Evolutionary conservation across 2,329 filamentous ascomycete genomes (phyloP).

Genomic region (Cyclaneusma minus): DNA sequence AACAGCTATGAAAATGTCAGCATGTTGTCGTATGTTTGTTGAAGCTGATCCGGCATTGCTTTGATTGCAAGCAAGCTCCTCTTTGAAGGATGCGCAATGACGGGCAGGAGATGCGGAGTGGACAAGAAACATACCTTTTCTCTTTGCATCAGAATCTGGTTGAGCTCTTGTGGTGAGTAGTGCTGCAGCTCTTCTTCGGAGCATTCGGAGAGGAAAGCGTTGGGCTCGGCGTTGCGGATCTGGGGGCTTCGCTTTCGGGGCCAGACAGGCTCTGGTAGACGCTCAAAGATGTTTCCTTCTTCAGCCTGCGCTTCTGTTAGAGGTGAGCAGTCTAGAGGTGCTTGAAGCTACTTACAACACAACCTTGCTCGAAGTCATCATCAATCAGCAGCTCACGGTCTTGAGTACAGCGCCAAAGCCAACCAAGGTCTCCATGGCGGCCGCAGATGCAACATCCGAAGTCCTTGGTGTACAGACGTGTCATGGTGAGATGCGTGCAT

Average conservation of each 20-base stretch:
- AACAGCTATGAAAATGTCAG: no score
- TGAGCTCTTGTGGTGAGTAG: constrained; percentile 32
- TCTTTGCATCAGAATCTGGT: constrained; percentile 31
- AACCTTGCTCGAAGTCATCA: constrained; percentile 18
- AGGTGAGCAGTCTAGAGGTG: no score
- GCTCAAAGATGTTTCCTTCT: no score
- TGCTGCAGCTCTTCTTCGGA: constrained; percentile 24
- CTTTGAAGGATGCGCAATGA: no score
- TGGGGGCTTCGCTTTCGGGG: constrained; percentile 26
- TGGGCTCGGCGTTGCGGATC: constrained; percentile 14
- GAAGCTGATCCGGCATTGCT: no score
- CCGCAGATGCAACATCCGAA: constrained; percentile 43
- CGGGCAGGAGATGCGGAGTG: no score
- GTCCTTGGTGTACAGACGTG: constrained; percentile 40
- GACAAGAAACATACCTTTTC: constrained; percentile 26
- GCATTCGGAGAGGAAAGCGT: constrained; percentile 21
- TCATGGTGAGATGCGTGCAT: constrained; percentile 59
- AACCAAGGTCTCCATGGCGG: constrained; percentile 41
- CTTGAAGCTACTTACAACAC: no score
- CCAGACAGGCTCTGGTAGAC: no score
- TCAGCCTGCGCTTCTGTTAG: no score
- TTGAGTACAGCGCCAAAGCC: constrained; percentile 59
- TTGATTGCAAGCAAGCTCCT: no score
- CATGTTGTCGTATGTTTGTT: no score
- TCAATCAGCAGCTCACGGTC: constrained; percentile 35